Conservation (phyloP, 192 early-diverging fungal genomes). For the Dissophora ornata region DNA sequence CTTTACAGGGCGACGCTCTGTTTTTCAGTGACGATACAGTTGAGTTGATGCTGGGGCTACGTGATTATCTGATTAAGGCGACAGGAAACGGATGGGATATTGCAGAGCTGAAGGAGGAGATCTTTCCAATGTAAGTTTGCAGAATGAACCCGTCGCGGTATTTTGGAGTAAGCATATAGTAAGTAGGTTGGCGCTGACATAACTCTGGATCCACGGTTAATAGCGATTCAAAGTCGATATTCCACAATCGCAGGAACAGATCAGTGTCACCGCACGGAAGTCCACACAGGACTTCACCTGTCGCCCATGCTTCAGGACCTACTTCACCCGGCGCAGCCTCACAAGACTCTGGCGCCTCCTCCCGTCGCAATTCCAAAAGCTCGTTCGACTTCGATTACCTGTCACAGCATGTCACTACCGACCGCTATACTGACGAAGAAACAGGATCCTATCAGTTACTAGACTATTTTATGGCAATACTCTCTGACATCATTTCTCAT, state of each 20-base stretch:
- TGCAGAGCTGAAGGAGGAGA: slow-evolving; percentile 41
- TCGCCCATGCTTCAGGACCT: slow-evolving; percentile 11
- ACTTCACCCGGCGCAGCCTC: slow-evolving; percentile 22
- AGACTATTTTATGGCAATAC: slow-evolving; percentile 54
- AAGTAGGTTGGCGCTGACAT: no score
- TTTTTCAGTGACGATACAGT: slow-evolving; percentile 52
- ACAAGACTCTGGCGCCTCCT: slow-evolving; percentile 25
- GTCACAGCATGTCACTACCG: slow-evolving; percentile 21
- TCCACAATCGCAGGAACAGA: slow-evolving; percentile 20
- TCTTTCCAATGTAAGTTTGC: slow-evolving; percentile 28
- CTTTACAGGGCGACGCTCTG: slow-evolving; percentile 10
- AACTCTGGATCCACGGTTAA: not conserved
- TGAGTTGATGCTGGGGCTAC: slow-evolving; percentile 21
- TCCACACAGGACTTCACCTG: slow-evolving; percentile 15
- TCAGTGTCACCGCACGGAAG: slow-evolving; percentile 34
- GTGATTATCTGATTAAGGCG: slow-evolving; percentile 34
- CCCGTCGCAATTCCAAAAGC: slow-evolving; percentile 10
- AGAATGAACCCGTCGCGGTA: no score
- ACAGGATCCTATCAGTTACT: slow-evolving; percentile 37
- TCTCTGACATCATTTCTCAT: slow-evolving; percentile 65
- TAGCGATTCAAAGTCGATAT: slow-evolving; percentile 17
- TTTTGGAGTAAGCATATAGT: no score
- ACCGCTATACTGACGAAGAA: slow-evolving; percentile 29
- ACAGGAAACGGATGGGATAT: slow-evolving; percentile 40
- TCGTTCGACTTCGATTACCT: slow-evolving; percentile 32